Base-by-base conservation (phyloP, 2,329 filamentous ascomycete genomes). In the Aspergillus uvarum region DNA sequence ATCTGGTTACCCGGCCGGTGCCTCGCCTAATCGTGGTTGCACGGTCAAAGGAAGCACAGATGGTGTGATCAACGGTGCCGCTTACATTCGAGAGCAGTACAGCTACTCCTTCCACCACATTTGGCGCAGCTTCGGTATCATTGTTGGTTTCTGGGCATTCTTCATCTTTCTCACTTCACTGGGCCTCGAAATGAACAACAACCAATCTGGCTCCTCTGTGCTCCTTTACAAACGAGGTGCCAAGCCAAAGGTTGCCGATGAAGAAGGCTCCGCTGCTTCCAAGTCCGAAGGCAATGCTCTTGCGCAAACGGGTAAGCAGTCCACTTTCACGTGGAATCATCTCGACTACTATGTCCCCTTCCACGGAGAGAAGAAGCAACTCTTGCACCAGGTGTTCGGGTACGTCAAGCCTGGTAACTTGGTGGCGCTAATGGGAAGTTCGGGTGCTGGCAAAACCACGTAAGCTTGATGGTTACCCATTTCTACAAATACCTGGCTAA, bases 351-450 rank as follows among this genome's bases (percentile, higher is more conserved):
- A 71, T 63, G 87, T 82, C 62, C 77, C 59, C 3, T 79, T 76
- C 52, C 76, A 80, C 4, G 73, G 76, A 1, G 73, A 79, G 50
- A 72, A 80, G 63, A 73, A 80, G 53, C 75, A 78, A 4, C 70
- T 88, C 8, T 74, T 89, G 12, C 78, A 86, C 62, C 81, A 88
- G 50, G 82, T 89, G 1, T 82, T 85, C 66, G 92, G 87, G 2
- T 93, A 86, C 63, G 89, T 92, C 51, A 86, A 88, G 63, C 89
- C 90, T 0, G 90, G 90, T 14, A 85, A 87, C 69, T 80, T 93
- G 16, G 92, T 89, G 0, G 89, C 90, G 1, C 79, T 94, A 1
- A 93, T 93, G 90, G 90, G 90, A 50, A 89, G 91, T 2, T 92
- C 89, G 5, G 92, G 92, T 56, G 92, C 92, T 0, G 78, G 78